Percentiles rank a stretch among this genome's conserved stretches.
phyloP scores from a whole-genome alignment of 345 rosid genomes.

The Brassica napus region Da-Ae NC_063436.1:29511501-29512000 shows the following conservation, averaged over 20 bases:
- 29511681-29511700: neutral
- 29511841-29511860: neutral
- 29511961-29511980: constrained; percentile 30
- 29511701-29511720: neutral
- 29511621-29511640: constrained; percentile 2
- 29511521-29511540: constrained; percentile 29
- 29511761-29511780: constrained; percentile 22
- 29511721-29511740: neutral
- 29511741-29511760: constrained; percentile 17
- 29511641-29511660: constrained; percentile 3
- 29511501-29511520: constrained; percentile 4
- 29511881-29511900: neutral
- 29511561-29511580: neutral
- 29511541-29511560: neutral
- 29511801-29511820: constrained; percentile 2
- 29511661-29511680: constrained; percentile 20
- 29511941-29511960: constrained; percentile 24
- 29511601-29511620: constrained; percentile 26
- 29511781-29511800: constrained; percentile 26
- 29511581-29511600: constrained; percentile 30
- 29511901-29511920: constrained; percentile 3
- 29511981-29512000: constrained; percentile 25
- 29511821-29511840: neutral
- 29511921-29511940: constrained; percentile 29
- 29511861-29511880: neutral